Base-by-base conservation (phyloP, 768 basidiomycete species). In the Paxillus rubicundulus region DNA sequence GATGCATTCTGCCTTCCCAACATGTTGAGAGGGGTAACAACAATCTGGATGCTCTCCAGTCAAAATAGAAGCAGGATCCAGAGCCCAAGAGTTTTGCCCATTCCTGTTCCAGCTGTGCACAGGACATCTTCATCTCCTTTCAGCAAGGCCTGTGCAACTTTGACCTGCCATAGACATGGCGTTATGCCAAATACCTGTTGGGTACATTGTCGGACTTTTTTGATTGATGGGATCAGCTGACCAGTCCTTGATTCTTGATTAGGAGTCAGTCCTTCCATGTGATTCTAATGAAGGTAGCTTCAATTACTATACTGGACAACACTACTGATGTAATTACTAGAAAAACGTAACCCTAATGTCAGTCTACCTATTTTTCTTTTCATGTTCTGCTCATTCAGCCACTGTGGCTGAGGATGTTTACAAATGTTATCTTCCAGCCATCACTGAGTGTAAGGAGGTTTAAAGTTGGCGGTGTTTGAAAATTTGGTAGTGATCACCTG, bases 51-150 rank as follows among this genome's bases (percentile, higher is more conserved):
- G 1, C 49, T 48, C 5, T 49, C 45, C 0, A 52, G 38, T 1
- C 28, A 9, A 36, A 67, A 66, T 0, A 72, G 47, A 4, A 72
- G 48, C 2, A 68, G 65, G 20, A 71, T 62, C 65, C 64, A 69
- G 50, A 73, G 72, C 0, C 60, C 59, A 3, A 70, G 53, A 1
- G 50, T 56, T 13, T 56, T 56, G 1, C 47, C 55, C 47, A 49
- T 56, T 0, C 47, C 46, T 12, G 47, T 56, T 0, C 47, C 43
- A 2, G 50, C 55, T 0, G 7, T 56, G 14, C 37, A 53, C 1
- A 53, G 4, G 12, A 69, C 55, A 51, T 70, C 62, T 2, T 44
- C 18, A 14, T 60, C 53, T 0, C 56, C 36, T 20, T 59, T 47
- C 3, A 70, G 48, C 3, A 66, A 16, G 0, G 64, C 63, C 9